Evolutionary conservation across 192 early-diverging fungal genomes (phyloP), one percentile per base, ranked within the genome.

Genomic region (Backusella macrospora): DNA sequence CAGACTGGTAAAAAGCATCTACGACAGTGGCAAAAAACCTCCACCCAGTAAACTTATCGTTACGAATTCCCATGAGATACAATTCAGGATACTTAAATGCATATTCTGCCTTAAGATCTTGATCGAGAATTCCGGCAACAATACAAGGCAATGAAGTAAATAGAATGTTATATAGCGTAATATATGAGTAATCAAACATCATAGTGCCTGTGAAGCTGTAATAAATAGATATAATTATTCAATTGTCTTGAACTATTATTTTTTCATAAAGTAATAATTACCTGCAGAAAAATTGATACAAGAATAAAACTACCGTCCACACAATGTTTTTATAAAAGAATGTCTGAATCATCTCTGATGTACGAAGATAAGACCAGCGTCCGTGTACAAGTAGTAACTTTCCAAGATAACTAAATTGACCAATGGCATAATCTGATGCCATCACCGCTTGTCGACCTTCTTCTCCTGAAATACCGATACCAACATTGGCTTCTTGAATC

Each of bases 401-500:
- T 14, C 79, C 73, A 48, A 93, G 72, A 72, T 82, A 93, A 34
- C 84, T 71, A 76, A 93, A 93, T 83, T 93, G 92, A 3, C 81
- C 85, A 46, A 93, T 90, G 1, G 90, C 88, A 75, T 91, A 93
- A 73, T 93, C 92, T 16, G 86, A 80, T 9, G 91, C 87, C 90
- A 91, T 90, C 0, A 87, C 89, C 3, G 92, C 92, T 66, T 93
- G 92, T 18, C 92, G 72, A 10, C 92, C 92, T 78, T 93, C 92
- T 78, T 92, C 86, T 16, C 92, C 92, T 5, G 88, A 85, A 23
- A 93, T 91, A 15, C 92, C 92, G 44, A 93, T 78, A 38, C 92
- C 92, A 49, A 94, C 85, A 72, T 93, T 85, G 0, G 92, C 92
- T 63, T 86, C 92, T 68, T 93, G 92, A 62, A 93, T 93, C 92